A percentile compares a stretch with the other conserved stretches of the same genome.
These are phyloP conservation scores for Pythium brachiatum DNA, from an alignment of 352 stramenopile genomes.

Conservation along the genomic window DNA sequence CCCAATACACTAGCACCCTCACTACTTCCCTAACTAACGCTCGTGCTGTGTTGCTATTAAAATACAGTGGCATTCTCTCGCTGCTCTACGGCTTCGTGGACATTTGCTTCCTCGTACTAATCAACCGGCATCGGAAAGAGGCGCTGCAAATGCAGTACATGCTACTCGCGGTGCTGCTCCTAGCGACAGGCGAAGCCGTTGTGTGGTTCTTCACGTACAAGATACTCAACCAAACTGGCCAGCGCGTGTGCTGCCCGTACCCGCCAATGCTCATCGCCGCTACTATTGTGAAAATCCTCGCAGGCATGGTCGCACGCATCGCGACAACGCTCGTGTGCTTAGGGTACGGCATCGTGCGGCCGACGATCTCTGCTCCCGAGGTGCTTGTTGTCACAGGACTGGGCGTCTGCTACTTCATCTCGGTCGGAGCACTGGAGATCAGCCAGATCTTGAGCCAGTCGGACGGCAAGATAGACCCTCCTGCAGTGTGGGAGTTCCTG, in stretches of 20 bases:
- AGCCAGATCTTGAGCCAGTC: slow-evolving; percentile 80
- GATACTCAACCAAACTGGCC: slow-evolving; percentile 63
- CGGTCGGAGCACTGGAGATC: slow-evolving; percentile 72
- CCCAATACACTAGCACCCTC: slow-evolving; percentile 2
- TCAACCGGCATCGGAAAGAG: slow-evolving; percentile 66
- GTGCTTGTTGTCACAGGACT: slow-evolving; percentile 73
- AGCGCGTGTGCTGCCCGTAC: slow-evolving; percentile 78
- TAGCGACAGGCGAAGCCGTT: slow-evolving; percentile 67
- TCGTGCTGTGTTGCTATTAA: neutral
- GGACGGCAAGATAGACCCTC: slow-evolving; percentile 55
- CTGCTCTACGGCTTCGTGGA: slow-evolving; percentile 71
- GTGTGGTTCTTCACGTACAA: slow-evolving; percentile 82
- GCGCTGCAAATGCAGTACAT: slow-evolving; percentile 84
- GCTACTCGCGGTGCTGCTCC: slow-evolving; percentile 69
- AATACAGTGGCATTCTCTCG: slow-evolving; percentile 56
- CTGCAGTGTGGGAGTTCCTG: slow-evolving; percentile 74
- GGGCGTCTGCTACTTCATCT: slow-evolving; percentile 78
- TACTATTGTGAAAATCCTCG: slow-evolving; percentile 66
- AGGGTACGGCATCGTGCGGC: slow-evolving; percentile 78
- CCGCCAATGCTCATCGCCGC: slow-evolving; percentile 64
- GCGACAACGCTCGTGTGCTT: slow-evolving; percentile 75
- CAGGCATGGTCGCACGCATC: slow-evolving; percentile 73
- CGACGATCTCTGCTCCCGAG: slow-evolving; percentile 68
- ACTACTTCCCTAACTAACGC: neutral
- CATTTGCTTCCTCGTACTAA: slow-evolving; percentile 64